phyloP scores from a whole-genome alignment of 495 filamentous ascomycete genomes.

The Stereocaulon alpinum region DNA sequence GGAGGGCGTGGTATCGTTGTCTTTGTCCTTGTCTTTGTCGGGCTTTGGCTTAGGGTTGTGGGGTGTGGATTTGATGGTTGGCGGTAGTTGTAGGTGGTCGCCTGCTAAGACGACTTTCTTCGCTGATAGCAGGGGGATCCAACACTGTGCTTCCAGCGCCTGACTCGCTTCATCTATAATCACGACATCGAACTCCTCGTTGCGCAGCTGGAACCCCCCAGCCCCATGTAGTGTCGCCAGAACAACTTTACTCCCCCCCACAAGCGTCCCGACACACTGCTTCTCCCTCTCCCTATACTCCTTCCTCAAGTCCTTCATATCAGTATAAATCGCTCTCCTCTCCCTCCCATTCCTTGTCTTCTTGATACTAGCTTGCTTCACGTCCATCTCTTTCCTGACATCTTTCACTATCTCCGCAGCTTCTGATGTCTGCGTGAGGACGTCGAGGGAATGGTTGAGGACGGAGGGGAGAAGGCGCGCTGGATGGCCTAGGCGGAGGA shows the following conservation, averaged over 20 bases:
- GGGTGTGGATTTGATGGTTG: conserved; percentile 95
- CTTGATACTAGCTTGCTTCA: conserved; percentile 75
- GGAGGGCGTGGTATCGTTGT: too few species aligned
- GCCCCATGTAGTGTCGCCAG: conserved; percentile 89
- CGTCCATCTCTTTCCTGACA: conserved; percentile 85
- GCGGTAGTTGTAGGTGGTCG: conserved; percentile 88
- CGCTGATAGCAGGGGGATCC: conserved; percentile 78
- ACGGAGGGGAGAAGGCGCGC: conserved; percentile 84
- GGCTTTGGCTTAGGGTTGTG: too few species aligned
- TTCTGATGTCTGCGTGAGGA: conserved; percentile 84
- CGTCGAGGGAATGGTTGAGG: conserved; percentile 79
- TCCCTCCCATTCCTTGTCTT: conserved; percentile 78
- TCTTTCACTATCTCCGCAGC: conserved; percentile 86
- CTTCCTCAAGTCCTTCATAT: conserved; percentile 73
- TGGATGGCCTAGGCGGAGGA: conserved; percentile 86
- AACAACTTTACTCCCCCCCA: conserved; percentile 72
- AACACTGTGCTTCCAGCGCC: conserved; percentile 92
- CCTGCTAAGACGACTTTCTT: conserved; percentile 85
- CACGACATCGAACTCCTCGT: conserved; percentile 83
- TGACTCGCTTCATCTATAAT: conserved; percentile 95
- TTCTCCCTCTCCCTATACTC: conserved; percentile 82
- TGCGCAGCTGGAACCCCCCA: conserved; percentile 71
- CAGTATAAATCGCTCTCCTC: conserved; percentile 69
- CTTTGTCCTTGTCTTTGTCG: too few species aligned
- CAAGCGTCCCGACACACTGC: conserved; percentile 64